Conservation (phyloP, 192 early-diverging fungal genomes). For the Coemansia umbellata region DNA sequence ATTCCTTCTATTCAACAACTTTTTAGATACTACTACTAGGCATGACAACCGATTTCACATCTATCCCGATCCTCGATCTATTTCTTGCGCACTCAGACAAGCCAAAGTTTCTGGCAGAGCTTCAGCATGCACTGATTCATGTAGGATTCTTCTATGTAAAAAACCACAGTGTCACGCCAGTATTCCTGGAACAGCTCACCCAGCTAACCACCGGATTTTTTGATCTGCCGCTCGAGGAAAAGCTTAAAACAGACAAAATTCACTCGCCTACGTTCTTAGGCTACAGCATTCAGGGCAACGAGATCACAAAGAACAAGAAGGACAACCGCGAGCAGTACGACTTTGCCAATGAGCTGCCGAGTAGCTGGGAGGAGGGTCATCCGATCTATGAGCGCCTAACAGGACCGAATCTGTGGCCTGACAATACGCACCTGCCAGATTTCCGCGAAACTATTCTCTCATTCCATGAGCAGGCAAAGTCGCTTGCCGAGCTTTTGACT, state of each 20-base stretch:
- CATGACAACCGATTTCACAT: no score
- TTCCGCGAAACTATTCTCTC: slow-evolving; percentile 45
- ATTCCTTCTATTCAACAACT: no score
- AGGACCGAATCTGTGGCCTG: slow-evolving; percentile 64
- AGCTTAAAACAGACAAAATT: slow-evolving; percentile 53
- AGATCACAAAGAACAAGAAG: slow-evolving; percentile 50
- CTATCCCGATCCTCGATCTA: no score
- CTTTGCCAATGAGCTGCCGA: slow-evolving; percentile 50
- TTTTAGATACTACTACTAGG: no score
- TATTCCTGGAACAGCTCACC: slow-evolving; percentile 31
- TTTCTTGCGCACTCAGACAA: slow-evolving; percentile 5
- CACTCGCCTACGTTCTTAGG: slow-evolving; percentile 60
- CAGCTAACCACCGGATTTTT: slow-evolving; percentile 39
- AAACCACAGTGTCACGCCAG: slow-evolving; percentile 37
- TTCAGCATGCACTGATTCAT: slow-evolving; percentile 52
- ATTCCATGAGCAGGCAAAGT: slow-evolving; percentile 38
- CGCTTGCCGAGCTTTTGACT: slow-evolving; percentile 48
- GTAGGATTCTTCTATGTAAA: slow-evolving; percentile 60
- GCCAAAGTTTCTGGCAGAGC: slow-evolving; percentile 39
- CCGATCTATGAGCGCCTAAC: slow-evolving; percentile 51
- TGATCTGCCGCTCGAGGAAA: slow-evolving; percentile 54
- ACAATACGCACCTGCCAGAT: slow-evolving; percentile 21
- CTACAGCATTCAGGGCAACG: slow-evolving; percentile 50
- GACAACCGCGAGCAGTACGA: slow-evolving; percentile 57
- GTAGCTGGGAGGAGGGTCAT: slow-evolving; percentile 8